These are phyloP conservation scores for Avena sativa DNA, from an alignment of 176 grass and related monocot species.

Conservation along the genomic window DNA sequence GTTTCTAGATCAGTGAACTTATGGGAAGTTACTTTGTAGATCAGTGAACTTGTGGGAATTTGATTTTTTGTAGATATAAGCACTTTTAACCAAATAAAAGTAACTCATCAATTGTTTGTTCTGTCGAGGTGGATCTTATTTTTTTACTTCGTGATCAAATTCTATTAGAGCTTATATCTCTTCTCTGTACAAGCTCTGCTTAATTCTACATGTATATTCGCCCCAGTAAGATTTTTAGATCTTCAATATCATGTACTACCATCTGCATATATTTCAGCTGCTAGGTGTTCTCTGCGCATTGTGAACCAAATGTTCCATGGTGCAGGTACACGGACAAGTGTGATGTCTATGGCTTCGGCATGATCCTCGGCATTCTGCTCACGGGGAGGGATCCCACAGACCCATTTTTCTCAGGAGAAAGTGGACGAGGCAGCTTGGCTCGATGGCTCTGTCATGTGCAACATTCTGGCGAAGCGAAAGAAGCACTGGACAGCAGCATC, in stretches of 20 bases:
- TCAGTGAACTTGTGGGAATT: not conserved
- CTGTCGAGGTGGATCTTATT: conserved; percentile 15
- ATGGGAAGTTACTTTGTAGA: not conserved
- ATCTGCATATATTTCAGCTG: not conserved
- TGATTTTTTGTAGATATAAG: not conserved
- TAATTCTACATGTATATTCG: not conserved
- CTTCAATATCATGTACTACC: not conserved
- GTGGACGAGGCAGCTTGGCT: conserved; percentile 52
- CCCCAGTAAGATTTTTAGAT: not conserved
- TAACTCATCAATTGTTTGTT: not conserved
- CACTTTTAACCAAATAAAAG: not conserved
- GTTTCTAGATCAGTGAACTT: not conserved
- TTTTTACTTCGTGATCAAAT: not conserved
- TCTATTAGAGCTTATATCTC: not conserved
- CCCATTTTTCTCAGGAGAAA: conserved; percentile 70
- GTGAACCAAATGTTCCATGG: conserved; percentile 21
- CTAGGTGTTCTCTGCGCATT: not conserved
- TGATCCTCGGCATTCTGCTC: conserved; percentile 76
- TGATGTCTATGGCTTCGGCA: conserved; percentile 88
- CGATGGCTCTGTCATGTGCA: conserved; percentile 86
- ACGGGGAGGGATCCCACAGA: conserved; percentile 82
- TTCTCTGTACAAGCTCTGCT: not conserved
- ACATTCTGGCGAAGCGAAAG: conserved; percentile 72
- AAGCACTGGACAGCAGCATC: conserved; percentile 72
- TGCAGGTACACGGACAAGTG: conserved; percentile 97